phyloP scores from a whole-genome alignment of 305 asterid genomes.

The Striga hermonthica region DNA sequence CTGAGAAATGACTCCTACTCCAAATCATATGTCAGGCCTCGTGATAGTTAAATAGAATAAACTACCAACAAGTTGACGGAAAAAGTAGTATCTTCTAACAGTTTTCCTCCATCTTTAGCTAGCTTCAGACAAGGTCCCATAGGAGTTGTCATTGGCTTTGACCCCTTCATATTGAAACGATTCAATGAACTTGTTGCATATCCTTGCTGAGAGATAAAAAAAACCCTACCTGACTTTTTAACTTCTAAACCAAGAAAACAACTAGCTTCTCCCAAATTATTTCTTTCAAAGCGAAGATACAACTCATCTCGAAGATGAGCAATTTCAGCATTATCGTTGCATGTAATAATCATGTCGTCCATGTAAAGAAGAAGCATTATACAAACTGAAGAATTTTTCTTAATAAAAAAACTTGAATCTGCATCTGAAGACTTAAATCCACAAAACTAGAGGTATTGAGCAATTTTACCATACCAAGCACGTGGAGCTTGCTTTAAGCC shows the following conservation, averaged over 20 bases:
- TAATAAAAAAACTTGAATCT: not conserved
- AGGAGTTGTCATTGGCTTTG: not conserved
- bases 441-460: not conserved
- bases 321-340: not conserved
- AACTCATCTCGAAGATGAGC: not conserved
- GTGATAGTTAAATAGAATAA: not conserved
- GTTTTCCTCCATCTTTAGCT: slow-evolving; percentile 11
- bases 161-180: not conserved
- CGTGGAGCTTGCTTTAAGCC: not conserved
- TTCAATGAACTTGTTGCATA: not conserved
- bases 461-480: slow-evolving; percentile 6
- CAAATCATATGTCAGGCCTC: not conserved
- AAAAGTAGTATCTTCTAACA: slow-evolving; percentile 19
- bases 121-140: not conserved
- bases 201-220: not conserved
- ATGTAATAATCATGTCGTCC: not conserved
- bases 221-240: not conserved
- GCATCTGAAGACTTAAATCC: not conserved
- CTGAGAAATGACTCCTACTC: not conserved
- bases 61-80: slow-evolving; percentile 21
- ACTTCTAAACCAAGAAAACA: not conserved
- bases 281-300: not conserved
- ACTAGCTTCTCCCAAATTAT: not conserved
- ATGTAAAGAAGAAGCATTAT: not conserved
- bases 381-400: not conserved